Evolutionary conservation across 2,329 filamentous ascomycete genomes (phyloP).

Genomic region (Fusarium temperatum): DNA sequence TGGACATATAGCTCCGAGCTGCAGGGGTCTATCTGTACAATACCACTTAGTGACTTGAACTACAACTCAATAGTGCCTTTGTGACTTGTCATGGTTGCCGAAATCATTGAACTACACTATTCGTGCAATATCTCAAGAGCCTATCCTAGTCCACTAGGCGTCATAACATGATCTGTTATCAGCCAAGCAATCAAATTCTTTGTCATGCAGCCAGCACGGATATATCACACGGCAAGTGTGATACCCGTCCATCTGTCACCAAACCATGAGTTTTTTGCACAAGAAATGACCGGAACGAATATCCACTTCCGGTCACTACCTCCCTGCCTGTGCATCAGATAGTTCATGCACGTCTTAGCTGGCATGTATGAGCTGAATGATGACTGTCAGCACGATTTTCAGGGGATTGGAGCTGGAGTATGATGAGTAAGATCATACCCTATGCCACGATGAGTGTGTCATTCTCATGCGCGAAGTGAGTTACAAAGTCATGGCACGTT

Average conservation of each 20-base stretch:
- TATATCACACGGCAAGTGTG: slow-evolving; percentile 15
- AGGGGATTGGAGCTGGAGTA: background rate
- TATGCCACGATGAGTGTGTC: background rate
- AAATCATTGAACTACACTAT: background rate
- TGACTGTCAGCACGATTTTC: slow-evolving; percentile 10
- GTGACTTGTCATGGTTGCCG: slow-evolving; percentile 4
- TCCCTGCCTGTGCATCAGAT: slow-evolving; percentile 7
- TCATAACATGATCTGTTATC: background rate
- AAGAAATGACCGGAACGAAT: background rate
- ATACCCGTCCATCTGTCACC: slow-evolving; percentile 13
- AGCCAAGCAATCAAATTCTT: background rate
- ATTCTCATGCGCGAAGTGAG: background rate
- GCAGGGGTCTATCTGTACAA: background rate
- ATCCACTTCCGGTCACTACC: background rate
- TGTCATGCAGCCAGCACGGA: slow-evolving; percentile 9
- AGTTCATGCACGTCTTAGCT: slow-evolving; percentile 20
- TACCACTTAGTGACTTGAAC: background rate
- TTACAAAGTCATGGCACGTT: slow-evolving; percentile 1
- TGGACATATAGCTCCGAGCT: background rate
- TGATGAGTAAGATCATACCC: background rate
- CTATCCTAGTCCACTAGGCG: background rate
- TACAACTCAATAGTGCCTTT: background rate
- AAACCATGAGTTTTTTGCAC: background rate
- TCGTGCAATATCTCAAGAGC: background rate
- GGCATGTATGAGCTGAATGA: background rate